These are phyloP conservation scores for Yarrowia galli DNA, from an alignment of 1,139 yeast species.

Conservation along the genomic window DNA sequence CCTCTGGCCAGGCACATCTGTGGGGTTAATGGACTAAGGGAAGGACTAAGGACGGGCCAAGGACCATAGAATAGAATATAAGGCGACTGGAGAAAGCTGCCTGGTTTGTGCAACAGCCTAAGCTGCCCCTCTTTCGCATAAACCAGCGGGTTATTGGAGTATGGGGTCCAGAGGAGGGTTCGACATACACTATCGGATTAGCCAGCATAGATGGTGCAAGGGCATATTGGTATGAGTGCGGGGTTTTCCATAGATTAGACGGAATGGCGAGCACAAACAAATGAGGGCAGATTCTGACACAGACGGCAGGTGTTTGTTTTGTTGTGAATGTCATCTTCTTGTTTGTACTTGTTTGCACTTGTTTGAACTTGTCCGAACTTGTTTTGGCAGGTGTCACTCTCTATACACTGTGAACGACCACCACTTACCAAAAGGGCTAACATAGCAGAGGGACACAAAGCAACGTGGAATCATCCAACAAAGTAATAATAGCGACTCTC, in stretches of 20 bases:
- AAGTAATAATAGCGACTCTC: not conserved
- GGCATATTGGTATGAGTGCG: not conserved
- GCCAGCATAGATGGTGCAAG: not conserved
- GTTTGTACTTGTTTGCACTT: too few species aligned
- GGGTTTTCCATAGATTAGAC: not conserved
- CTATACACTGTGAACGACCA: too few species aligned
- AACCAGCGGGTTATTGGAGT: not conserved
- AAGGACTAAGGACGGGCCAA: not conserved
- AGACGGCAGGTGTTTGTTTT: too few species aligned
- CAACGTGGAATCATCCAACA: too few species aligned
- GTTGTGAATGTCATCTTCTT: too few species aligned
- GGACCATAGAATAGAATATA: not conserved
- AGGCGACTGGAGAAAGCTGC: not conserved
- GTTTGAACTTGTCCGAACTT: too few species aligned
- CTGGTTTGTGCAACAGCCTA: not conserved
- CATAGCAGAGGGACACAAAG: too few species aligned
- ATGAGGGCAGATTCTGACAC: too few species aligned
- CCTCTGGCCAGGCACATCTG: not conserved
- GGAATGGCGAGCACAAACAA: not conserved
- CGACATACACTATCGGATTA: not conserved
- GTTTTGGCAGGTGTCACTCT: too few species aligned
- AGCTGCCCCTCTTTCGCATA: not conserved
- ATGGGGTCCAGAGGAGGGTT: not conserved
- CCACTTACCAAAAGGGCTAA: too few species aligned
- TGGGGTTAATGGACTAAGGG: not conserved